Base-by-base conservation (phyloP, 1,139 yeast genomes). In the Magnusiomyces tetraspermus region DNA sequence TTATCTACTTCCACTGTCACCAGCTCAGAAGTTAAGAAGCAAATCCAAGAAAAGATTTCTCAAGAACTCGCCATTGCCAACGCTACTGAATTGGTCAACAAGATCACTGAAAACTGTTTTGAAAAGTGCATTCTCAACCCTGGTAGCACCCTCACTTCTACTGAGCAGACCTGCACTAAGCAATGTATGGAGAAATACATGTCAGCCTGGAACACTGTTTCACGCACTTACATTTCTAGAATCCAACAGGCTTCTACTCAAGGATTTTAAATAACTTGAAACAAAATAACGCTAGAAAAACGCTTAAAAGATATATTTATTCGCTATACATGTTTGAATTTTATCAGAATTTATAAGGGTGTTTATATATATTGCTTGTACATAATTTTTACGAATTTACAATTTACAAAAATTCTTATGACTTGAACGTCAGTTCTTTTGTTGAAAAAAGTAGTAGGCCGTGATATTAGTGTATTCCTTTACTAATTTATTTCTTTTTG, bases 61-160 rank as follows among this genome's bases (percentile, higher is more conserved):
- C 88, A 83, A 65, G 97, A 89, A 65, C 74, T 89, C 57, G 96
- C 96, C 1, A 80, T 88, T 31, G 92, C 89, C 24, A 87, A 88
- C 69, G 96, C 95, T 41, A 83, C 94, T 2, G 92, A 87, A 64
- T 74, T 89, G 55, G 95, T 89, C 46, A 83, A 83, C 70, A 84
- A 86, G 63, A 78, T 87, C 67, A 83, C 96, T n/a, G 90, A 83
- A 61, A 85, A 86, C 73, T 89, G 97, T 67, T 89, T 85, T 67
- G 84, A 83, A 51, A 79, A 80, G 66, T 89, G 97, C 69, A 73
- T 86, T 53, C 69, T 68, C 26, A 71, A 68, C 44, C 88, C 88
- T 6, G 75, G 77, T 26, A 68, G 76, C 30, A 72, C 78, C 21
- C 69, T 78, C 53, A 62, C 71, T 37, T 58, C 68, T 2, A 67